Conservation (phyloP, 257 asterid species). For the Capsicum baccatum region DNA sequence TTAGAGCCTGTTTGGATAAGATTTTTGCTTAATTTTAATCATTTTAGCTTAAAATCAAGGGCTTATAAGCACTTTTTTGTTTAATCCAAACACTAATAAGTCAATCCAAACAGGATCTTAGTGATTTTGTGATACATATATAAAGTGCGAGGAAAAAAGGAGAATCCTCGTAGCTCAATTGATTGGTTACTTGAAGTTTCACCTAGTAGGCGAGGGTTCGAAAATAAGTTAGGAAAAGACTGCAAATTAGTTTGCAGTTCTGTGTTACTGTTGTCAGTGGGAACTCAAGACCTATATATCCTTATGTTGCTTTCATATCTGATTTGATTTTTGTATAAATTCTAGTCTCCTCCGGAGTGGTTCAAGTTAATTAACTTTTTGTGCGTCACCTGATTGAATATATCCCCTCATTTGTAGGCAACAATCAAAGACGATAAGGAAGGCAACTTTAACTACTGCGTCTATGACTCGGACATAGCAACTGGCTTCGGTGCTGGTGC, state of each 20-base stretch:
- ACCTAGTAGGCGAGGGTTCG: too few relatives aligned
- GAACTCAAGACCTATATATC: background rate
- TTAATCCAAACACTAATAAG: too few relatives aligned
- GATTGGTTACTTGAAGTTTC: too few relatives aligned
- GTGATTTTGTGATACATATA: background rate
- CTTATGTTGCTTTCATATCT: background rate
- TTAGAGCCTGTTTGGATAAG: too few relatives aligned
- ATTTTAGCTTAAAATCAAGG: too few relatives aligned
- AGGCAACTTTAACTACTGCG: slow-evolving; percentile 50
- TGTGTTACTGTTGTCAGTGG: background rate
- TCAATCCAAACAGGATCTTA: too few relatives aligned
- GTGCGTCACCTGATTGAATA: background rate
- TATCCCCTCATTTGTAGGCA: slow-evolving; percentile 51
- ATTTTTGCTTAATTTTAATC: too few relatives aligned
- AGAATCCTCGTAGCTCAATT: too few relatives aligned
- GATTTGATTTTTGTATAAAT: background rate
- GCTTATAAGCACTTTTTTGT: too few relatives aligned
- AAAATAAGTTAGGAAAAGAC: background rate
- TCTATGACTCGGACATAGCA: slow-evolving; percentile 81
- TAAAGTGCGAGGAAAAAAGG: too few relatives aligned
- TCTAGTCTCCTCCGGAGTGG: background rate
- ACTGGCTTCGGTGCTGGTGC: slow-evolving; percentile 93
- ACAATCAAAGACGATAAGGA: slow-evolving; percentile 45
- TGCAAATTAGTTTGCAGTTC: background rate
- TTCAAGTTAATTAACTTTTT: background rate